phyloP scores from a whole-genome alignment of 768 basidiomycete genomes.

The Hydnomerulius pinastri region DNA sequence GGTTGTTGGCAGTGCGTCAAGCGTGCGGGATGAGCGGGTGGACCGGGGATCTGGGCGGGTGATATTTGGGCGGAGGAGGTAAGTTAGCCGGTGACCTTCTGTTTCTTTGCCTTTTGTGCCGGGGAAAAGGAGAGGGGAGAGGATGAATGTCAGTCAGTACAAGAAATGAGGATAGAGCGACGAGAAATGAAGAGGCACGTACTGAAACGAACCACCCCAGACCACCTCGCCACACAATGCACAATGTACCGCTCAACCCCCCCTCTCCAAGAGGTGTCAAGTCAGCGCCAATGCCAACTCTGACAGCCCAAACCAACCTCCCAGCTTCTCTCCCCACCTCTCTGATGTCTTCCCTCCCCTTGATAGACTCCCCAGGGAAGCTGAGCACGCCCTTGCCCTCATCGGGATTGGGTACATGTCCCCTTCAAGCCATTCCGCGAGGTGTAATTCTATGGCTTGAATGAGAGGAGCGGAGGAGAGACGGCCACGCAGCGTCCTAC shows the following conservation, averaged over 20 bases:
- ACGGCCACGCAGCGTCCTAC: constrained; percentile 62
- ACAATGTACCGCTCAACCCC: constrained; percentile 79
- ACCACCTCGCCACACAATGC: constrained; percentile 80
- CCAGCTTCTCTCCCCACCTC: constrained; percentile 68
- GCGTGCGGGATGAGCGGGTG: constrained; percentile 28
- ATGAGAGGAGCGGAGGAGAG: constrained; percentile 57
- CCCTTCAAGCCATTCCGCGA: constrained; percentile 64
- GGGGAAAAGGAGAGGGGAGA: not conserved
- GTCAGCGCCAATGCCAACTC: not conserved
- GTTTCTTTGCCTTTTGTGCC: constrained; percentile 43
- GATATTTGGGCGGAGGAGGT: constrained; percentile 78
- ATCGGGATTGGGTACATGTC: constrained; percentile 60
- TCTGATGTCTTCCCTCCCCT: constrained; percentile 52
- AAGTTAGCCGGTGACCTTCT: constrained; percentile 64
- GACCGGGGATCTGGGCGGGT: constrained; percentile 53
- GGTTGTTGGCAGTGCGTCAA: constrained; percentile 75
- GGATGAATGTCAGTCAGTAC: not conserved
- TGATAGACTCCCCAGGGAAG: constrained; percentile 49
- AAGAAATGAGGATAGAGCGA: not conserved
- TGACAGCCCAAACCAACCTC: constrained; percentile 73
- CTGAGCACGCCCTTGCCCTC: constrained; percentile 24
- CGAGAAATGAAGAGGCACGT: constrained; percentile 38
- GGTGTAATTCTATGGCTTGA: constrained; percentile 63
- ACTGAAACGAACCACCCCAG: constrained; percentile 84
- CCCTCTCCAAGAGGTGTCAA: constrained; percentile 42